Conservation (phyloP, 2,329 filamentous ascomycete genomes). For the Calonectria montana region DNA sequence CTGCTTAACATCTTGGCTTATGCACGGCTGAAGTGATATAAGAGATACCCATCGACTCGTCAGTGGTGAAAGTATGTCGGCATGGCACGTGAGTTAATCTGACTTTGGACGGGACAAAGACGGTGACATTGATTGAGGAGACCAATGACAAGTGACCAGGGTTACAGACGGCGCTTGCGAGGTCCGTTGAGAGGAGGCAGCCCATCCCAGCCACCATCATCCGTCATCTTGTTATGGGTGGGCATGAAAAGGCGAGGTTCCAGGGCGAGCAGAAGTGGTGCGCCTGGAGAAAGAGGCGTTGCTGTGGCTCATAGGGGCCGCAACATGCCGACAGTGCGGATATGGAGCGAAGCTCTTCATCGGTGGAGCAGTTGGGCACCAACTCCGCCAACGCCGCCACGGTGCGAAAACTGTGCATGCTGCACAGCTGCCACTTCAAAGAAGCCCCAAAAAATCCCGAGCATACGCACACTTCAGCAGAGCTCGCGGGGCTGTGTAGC, state of each 20-base stretch:
- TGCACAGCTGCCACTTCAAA: neutral
- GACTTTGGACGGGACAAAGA: neutral
- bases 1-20: neutral
- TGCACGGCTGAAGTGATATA: neutral
- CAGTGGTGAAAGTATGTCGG: neutral
- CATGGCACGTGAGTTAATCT: conserved; percentile 6
- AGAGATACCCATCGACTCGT: neutral
- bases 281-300: neutral
- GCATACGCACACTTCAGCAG: conserved; percentile 17
- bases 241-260: neutral
- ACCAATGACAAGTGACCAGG: neutral
- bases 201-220: conserved; percentile 5
- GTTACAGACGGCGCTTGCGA: neutral
- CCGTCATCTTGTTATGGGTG: neutral
- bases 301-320: conserved; percentile 20
- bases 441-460: neutral
- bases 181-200: conserved; percentile 11
- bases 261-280: neutral
- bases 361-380: conserved; percentile 17
- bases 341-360: neutral
- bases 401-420: conserved; percentile 16
- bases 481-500: conserved; percentile 20
- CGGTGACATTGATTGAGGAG: conserved; percentile 1
- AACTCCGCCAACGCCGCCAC: neutral
- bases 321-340: conserved; percentile 19